Base-by-base conservation (phyloP, 768 basidiomycete genomes). In the Paxillus ammoniavirescens region DNA sequence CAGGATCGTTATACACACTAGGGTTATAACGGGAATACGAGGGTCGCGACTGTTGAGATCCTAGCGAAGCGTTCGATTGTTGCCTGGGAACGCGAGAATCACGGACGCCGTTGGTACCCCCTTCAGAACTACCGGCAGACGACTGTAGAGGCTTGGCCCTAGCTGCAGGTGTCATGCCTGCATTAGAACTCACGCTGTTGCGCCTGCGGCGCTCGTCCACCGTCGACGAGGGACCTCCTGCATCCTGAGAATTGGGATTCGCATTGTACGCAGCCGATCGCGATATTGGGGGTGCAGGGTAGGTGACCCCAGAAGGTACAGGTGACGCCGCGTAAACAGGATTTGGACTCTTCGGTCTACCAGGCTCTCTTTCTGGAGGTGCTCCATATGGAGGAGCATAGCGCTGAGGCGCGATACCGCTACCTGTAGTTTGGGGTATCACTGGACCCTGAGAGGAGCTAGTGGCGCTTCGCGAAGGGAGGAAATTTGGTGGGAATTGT, bases 261-360 rank as follows among this genome's bases (percentile, higher is more conserved):
- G 40, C 50, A 2, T 44, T 55, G 47, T 55, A 64, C 4, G 50
- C 14, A n/a, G 60, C 57, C 0, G 62, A 61, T 21, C 68, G 69
- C 15, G 64, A 57, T 41, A 70, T 49, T 13, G 68, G 70, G 33
- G 68, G 68, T 0, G 52, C 62, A 7, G 68, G 65, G 30, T 70
- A 70, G 2, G 57, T 56, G 37, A 68, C 23, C 0, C 62, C 68
- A 8, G 53, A 14, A 31, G 68, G 68, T 8, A 64, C 60, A 8
- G 68, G 59, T 9, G 68, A 60, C 12, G 59, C 26, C 3, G 68
- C 62, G 14, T 70, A 70, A 23, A 67, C 56, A 3, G 61, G 54
- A 14, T 60, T 50, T 2, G 66, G 58, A 9, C 50, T 66, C 54
- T 57, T 61, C 13, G 68, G 48, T 37, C 59, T 58, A 44, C 44